phyloP scores from a whole-genome alignment of 2,329 filamentous ascomycete genomes.

The Colletotrichum ledebouriae region DNA sequence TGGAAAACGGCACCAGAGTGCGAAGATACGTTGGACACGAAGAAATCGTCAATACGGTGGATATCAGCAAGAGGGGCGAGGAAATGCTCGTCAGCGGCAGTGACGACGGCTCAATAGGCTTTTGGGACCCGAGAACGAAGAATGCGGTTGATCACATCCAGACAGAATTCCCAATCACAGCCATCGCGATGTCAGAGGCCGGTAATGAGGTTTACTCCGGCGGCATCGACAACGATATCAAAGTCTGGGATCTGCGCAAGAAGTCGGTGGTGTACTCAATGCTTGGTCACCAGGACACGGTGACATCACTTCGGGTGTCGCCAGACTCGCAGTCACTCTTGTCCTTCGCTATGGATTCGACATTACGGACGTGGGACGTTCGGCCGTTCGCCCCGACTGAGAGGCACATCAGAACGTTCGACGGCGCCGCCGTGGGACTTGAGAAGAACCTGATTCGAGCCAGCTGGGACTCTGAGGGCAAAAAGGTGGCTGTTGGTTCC shows the following conservation, averaged over 20 bases:
- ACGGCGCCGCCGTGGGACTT: conserved; percentile 87
- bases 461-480: conserved; percentile 89
- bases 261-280: conserved; percentile 89
- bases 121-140: conserved; percentile 96
- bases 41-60: conserved; percentile 93
- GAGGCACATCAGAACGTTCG: conserved; percentile 87
- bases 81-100: conserved; percentile 92
- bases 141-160: conserved; percentile 88
- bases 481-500: conserved; percentile 88
- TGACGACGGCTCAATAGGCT: conserved; percentile 92
- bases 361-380: conserved; percentile 95
- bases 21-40: conserved; percentile 93
- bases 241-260: conserved; percentile 96
- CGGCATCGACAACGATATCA: conserved; percentile 96
- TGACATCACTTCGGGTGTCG: conserved; percentile 91
- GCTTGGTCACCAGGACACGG: conserved; percentile 89
- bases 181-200: conserved; percentile 90
- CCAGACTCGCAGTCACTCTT: conserved; percentile 91
- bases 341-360: conserved; percentile 94
- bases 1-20: conserved; percentile 92
- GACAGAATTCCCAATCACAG: conserved; percentile 92
- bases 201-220: conserved; percentile 96
- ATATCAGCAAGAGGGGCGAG: conserved; percentile 89
- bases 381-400: conserved; percentile 93
- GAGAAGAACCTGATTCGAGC: conserved; percentile 94